Percentiles rank a stretch among this genome's conserved stretches.
Evolutionary conservation across 441 rosid species (phyloP).

Genomic region (Gossypium davidsonii): DNA sequence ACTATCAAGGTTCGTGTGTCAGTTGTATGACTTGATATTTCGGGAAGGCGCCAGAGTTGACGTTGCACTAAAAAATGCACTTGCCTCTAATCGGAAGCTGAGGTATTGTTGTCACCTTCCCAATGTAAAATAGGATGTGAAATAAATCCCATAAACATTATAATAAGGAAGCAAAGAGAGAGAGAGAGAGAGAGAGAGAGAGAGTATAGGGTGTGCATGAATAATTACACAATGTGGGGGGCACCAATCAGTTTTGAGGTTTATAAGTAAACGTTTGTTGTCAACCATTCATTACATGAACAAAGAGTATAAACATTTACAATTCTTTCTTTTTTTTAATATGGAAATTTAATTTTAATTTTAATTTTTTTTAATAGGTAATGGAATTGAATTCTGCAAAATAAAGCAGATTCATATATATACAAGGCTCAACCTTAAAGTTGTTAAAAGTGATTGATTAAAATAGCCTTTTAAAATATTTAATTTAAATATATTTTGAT

Average conservation of each 20-base stretch:
- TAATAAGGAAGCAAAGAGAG: not conserved
- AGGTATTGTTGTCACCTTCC: conserved; percentile 81
- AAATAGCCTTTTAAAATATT: too few species aligned
- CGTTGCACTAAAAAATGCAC: conserved; percentile 60
- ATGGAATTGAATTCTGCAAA: too few species aligned
- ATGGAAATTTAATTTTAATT: not conserved
- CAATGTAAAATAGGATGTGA: conserved; percentile 29
- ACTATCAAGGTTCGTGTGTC: conserved; percentile 61
- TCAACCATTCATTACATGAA: conserved; percentile 17
- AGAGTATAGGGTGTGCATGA: conserved; percentile 5
- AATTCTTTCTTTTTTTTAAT: not conserved
- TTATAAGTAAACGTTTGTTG: conserved; percentile 5
- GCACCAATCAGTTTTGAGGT: conserved; percentile 35
- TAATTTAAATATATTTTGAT: too few species aligned
- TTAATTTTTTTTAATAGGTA: not conserved
- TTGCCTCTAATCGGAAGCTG: conserved; percentile 52
- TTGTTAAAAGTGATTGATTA: too few species aligned
- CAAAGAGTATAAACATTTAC: conserved; percentile 5
- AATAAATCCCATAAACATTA: not conserved
- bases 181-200: not conserved
- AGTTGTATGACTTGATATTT: conserved; percentile 57
- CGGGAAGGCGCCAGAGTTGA: conserved; percentile 64
- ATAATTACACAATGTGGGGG: conserved; percentile 18
- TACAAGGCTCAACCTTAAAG: too few species aligned
- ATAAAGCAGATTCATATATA: too few species aligned